Base-by-base conservation (phyloP, 108 stramenopile genomes). In the Cyclotella choctawhatcheeana region DNA sequence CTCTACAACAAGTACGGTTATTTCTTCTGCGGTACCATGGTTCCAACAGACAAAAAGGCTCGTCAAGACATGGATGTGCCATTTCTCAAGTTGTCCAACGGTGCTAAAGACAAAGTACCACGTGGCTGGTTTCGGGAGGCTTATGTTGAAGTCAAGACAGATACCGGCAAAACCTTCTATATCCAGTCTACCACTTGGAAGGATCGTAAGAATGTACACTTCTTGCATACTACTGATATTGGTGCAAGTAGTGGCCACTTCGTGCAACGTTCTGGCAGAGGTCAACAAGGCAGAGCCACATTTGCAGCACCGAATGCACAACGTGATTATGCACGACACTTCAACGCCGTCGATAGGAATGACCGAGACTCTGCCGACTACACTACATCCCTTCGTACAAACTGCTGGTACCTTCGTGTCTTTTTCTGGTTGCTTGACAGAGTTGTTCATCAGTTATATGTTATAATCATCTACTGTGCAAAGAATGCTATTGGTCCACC, bases 91-190 rank as follows among this genome's bases (percentile, higher is more conserved):
- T 40, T 73, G 10, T 73, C 72, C 18, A 65, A 73, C 35, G 53
- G 64, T 24, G 64, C 63, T 0, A 51, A 22, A 37, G 51, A 56
- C 20, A 13, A 2, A 12, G 21, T 73, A 16, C 7, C 2, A 8
- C 10, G 72, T 37, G 72, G 72, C 2, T 73, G 72, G 72, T 64
- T 54, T 43, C 51, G 40, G 7, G 64, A 56, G 27, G 72, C 72
- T 30, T 21, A 35, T 10, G 34, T 54, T 21, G 37, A 35, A 2
- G 13, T 67, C 18, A 54, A 35, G 34, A 47, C 32, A 32, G 3
- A 2, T 32, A 33, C 56, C 0, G 30, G 30, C 29, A 58, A 58
- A 8, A 58, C 10, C 16, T 31, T 58, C 30, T 58, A 58, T 6
- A 0, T 35, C 27, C 66, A 67, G 54, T 35, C 14, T 25, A 67